Evolutionary conservation across 768 basidiomycete species (phyloP), one percentile per base, ranked within the genome.

Genomic region (Panaeolus cyanescens): DNA sequence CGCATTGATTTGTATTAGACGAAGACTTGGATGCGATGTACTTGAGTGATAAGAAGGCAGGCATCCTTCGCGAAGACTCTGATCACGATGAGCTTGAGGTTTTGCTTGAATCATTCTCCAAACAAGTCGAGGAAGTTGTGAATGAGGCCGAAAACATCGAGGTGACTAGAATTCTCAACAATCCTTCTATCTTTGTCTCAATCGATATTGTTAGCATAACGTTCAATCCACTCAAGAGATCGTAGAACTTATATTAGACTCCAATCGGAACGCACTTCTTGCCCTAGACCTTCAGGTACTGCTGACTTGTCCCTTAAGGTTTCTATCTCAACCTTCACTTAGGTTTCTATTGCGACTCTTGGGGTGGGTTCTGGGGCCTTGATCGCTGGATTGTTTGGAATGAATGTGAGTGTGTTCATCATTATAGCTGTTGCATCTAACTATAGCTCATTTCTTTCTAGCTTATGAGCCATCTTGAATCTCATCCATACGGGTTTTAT

Each of bases 211-310:
- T 50, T 64, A 94, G 94, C 86, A 83, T 58, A 98, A 99, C 71
- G 93, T 99, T 36, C 92, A 95, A 75, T 95, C 95, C 12, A 99
- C 96, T 0, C 96, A 98, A 79, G 96, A 99, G 76, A 98, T 99
- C 57, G 93, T 96, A 2, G 96, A 99, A 74, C 83, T 99, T 61
- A 95, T 98, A 69, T 82, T 99, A 37, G 96, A 99, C 73, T 92
- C 95, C 54, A 97, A 97, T 77, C 90, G 96, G 54, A 99, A 99
- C 68, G 86, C 91, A 4, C 80, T 99, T 15, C 81, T 99, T 20
- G 93, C 93, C 50, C 84, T 99, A 32, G 96, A 98, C 75, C 81
- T 99, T 39, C 90, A 95, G 81, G 93, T 90, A 64, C 17, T 75
- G 64, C 40, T 32, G 39, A 58, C 32, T n/a, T 53, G 17, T 17